Base-by-base conservation (phyloP, 495 filamentous ascomycete genomes). In the Chlorociboria aeruginascens region DNA sequence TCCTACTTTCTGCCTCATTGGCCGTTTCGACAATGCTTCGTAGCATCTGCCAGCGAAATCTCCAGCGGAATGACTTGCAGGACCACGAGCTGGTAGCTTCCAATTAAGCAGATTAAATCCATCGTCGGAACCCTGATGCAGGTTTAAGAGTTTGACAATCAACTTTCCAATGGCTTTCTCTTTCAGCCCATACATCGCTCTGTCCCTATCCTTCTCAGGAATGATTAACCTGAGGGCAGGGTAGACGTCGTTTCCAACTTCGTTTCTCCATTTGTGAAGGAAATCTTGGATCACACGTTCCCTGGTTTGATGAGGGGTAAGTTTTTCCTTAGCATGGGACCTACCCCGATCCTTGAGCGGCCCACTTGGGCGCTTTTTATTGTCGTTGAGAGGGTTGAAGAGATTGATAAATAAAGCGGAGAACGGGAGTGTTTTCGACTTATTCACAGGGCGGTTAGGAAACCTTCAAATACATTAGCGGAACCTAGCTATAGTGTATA, bases 151-250 rank as follows among this genome's bases (percentile, higher is more conserved):
- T 53, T 85, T 86, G 32, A 97, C 86, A 6, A 97, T 69, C 35
- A 98, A 64, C 55, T 85, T 94, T 3, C 81, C 89, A 46, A 97
- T 89, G 12, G 77, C 77, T 62, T 85, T 88, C 67, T 98, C 92
- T 62, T 97, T 97, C 29, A 98, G 72, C 3, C 89, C 86, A 57
- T 98, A 98, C 77, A 95, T 89, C 32, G 85, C 83, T 32, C 92
- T 77, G 50, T 97, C 89, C 31, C 89, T 75, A 58, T 98, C 92
- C 59, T 94, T 94, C 55, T 90, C 86, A 0, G 89, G 87, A n/a
- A 95, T 67, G 55, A 97, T 93, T 43, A 98, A 71, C 32, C 92
- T 77, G 63, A 98, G 78, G 14, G 88, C 89, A 2, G 93, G 93
- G 64, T 93, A 95, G 52, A 97, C 85, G 60, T 98, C 89, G 55